Conservation (phyloP, 1,139 yeast genomes). For the Pichia terricola region DNA sequence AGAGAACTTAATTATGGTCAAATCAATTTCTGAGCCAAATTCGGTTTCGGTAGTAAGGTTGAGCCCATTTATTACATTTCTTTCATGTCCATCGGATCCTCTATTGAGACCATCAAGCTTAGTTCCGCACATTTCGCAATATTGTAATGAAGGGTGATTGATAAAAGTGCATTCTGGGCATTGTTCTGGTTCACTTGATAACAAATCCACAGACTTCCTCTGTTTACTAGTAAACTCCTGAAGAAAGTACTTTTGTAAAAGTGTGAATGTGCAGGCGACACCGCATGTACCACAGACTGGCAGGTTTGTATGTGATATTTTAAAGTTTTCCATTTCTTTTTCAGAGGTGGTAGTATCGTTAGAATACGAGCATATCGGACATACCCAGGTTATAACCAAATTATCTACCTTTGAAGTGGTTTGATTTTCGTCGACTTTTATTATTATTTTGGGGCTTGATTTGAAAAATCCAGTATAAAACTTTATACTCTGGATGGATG, state of each 20-base stretch:
- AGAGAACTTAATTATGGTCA: conserved; percentile 38
- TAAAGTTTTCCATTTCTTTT: conserved; percentile 12
- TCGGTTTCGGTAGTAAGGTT: background rate
- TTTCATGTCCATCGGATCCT: no score
- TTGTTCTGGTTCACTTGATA: conserved; percentile 31
- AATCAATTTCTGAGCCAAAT: background rate
- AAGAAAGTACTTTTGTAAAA: conserved; percentile 23
- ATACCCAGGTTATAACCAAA: conserved; percentile 43
- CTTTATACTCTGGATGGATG: conserved; percentile 35
- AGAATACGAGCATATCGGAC: conserved; percentile 72
- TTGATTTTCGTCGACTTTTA: conserved; percentile 8
- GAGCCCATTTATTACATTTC: no score
- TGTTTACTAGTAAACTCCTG: background rate
- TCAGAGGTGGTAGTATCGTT: conserved; percentile 31
- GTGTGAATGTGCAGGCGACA: conserved; percentile 35
- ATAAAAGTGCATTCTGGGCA: conserved; percentile 82
- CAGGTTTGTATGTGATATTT: conserved; percentile 12
- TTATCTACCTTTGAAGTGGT: background rate
- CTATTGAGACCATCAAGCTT: no score
- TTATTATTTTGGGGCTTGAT: conserved; percentile 65
- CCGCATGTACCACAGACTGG: conserved; percentile 79
- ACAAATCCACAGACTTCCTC: conserved; percentile 9
- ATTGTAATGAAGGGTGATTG: conserved; percentile 69
- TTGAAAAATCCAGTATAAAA: conserved; percentile 57
- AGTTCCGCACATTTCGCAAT: conserved; percentile 82